Evolutionary conservation across 78 protist species (phyloP).

Genomic region (Speleostelium caveatum): DNA sequence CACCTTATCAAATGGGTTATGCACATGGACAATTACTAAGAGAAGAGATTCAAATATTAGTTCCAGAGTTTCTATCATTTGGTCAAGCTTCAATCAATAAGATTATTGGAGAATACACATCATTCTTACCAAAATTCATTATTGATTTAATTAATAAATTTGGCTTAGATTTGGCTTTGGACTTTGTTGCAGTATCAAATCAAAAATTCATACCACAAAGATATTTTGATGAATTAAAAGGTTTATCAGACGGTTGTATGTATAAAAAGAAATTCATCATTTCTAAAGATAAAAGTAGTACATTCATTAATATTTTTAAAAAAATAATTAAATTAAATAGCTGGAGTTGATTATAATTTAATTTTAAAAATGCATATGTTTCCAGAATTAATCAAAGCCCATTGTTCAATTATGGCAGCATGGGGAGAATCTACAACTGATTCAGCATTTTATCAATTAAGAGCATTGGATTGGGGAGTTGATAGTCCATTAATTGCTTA

Average conservation of each 20-base stretch:
- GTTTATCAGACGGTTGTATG: conserved; percentile 54
- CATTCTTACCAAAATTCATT: not conserved
- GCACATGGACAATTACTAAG: conserved; percentile 83
- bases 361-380: conserved; percentile 75
- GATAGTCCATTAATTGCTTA: conserved; percentile 46
- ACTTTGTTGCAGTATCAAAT: conserved; percentile 30
- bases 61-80: conserved; percentile 34
- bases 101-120: not conserved
- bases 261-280: not conserved
- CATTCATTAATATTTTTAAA: too few species aligned
- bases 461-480: conserved; percentile 86
- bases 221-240: conserved; percentile 70
- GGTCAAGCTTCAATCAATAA: conserved; percentile 8
- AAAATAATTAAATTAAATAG: not conserved
- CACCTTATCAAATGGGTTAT: conserved; percentile 79
- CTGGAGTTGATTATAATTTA: conserved; percentile 50
- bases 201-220: conserved; percentile 32
- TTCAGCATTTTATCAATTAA: conserved; percentile 61
- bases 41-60: conserved; percentile 37
- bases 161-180: conserved; percentile 69
- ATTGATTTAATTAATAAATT: conserved; percentile 20
- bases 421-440: conserved; percentile 53
- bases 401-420: conserved; percentile 81
- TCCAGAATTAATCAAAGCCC: conserved; percentile 81
- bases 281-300: too few species aligned